Base-by-base conservation (phyloP, 495 filamentous ascomycete species). In the Penicillium silybi region DNA sequence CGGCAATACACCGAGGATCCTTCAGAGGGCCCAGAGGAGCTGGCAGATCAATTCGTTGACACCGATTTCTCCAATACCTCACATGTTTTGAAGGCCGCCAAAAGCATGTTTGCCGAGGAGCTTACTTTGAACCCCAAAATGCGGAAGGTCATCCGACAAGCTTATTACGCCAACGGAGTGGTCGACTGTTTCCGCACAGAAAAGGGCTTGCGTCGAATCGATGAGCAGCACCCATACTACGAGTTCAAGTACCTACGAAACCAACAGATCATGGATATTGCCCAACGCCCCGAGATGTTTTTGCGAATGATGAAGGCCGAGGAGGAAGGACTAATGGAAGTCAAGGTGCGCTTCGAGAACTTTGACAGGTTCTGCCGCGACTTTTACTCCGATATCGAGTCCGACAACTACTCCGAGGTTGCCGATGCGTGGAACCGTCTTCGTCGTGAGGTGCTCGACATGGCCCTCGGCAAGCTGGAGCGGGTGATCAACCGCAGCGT, bases 191-290 rank as follows among this genome's bases (percentile, higher is more conserved):
- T 82, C 53, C 84, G 92, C 45, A 98, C 93, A 8, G 91, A 96
- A 41, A 97, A 97, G 65, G 93, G 93, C 23, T 75, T 95, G n/a
- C 85, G 86, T 29, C 87, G 87, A 61, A 97, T 98, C 59, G 92
- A 96, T 53, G 95, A 97, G 44, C 84, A 95, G 29, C 89, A 97
- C 62, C 90, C 89, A 0, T 97, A 93, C 68, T 96, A 96, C 66
- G 93, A 96, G 66, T 92, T 98, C 73, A 98, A 98, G 61, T 98
- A 98, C 53, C 84, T 97, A 16, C 81, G 88, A 34, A 88, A 93
- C 58, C 90, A 96, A 63, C 86, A 85, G 41, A 81, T 97, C 46
- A 74, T 72, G 29, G 86, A 93, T 52, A 83, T 97, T 54, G 88
- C 89, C 6, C 80, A 79, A 18, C 84, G 85, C 16, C 93, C 93